phyloP scores from a whole-genome alignment of 2,329 filamentous ascomycete species.

The Coniella vitis region DNA sequence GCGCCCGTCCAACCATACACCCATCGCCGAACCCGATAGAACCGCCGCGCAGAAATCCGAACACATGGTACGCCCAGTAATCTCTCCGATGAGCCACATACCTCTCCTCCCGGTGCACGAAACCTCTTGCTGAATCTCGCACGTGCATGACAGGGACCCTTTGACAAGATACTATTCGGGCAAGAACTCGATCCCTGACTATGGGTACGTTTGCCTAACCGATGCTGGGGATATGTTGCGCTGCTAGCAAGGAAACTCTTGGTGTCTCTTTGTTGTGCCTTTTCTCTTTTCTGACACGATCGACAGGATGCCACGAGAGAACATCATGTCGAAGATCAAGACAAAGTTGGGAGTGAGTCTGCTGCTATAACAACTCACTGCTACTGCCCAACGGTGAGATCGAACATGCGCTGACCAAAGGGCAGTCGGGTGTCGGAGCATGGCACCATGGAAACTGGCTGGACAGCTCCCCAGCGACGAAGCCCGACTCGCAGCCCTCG shows the following conservation, averaged over 20 bases:
- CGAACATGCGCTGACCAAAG: not conserved
- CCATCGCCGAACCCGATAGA: too few species aligned
- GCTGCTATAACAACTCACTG: too few species aligned
- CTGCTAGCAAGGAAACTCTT: too few species aligned
- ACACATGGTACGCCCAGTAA: too few species aligned
- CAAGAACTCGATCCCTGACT: constrained; percentile 34
- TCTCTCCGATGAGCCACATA: too few species aligned
- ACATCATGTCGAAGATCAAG: constrained; percentile 2
- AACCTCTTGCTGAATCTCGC: constrained; percentile 2
- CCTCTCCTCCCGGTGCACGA: not conserved
- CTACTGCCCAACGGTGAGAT: too few species aligned
- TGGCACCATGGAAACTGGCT: constrained; percentile 3
- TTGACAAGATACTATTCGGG: constrained; percentile 26
- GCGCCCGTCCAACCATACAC: too few species aligned
- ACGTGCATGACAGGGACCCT: constrained; percentile 9
- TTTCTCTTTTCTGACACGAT: not conserved
- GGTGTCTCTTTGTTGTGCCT: too few species aligned
- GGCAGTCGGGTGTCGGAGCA: not conserved
- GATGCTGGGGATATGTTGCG: not conserved
- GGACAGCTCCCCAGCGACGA: not conserved
- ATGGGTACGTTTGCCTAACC: constrained; percentile 27
- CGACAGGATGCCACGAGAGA: constrained; percentile 7
- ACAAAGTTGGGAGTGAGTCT: not conserved
- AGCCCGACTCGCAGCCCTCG: not conserved
- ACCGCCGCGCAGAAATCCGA: not conserved